Evolutionary conservation across 768 basidiomycete genomes (phyloP).

Genomic region (Dacryopinax spathularia): DNA sequence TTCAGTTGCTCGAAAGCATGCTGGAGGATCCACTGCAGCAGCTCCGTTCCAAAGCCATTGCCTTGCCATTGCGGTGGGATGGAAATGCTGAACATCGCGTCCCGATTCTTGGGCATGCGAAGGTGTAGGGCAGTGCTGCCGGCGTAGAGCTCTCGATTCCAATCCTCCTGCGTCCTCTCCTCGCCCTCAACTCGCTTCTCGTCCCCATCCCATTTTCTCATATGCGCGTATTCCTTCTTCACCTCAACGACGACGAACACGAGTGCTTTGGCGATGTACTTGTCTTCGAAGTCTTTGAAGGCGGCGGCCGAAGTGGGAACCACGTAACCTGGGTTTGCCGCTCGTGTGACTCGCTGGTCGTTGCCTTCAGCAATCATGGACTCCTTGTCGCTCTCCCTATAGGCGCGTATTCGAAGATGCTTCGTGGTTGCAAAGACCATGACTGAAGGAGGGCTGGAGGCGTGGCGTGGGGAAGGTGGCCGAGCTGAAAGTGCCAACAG

Average conservation of each 20-base stretch:
- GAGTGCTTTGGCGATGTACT: neutral
- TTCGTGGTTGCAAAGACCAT: neutral
- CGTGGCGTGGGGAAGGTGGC: too few species aligned
- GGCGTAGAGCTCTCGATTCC: neutral
- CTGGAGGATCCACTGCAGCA: constrained; percentile 29
- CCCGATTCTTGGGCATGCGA: constrained; percentile 15
- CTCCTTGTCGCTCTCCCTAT: neutral
- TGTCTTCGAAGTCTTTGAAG: neutral
- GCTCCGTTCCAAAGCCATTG: constrained; percentile 32
- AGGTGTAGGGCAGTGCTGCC: neutral
- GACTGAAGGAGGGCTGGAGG: too few species aligned
- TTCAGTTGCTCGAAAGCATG: constrained; percentile 29
- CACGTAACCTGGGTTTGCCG: neutral
- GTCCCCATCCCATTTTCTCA: neutral
- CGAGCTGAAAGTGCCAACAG: too few species aligned
- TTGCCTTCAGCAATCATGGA: neutral
- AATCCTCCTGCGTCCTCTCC: neutral
- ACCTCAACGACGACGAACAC: neutral
- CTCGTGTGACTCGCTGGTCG: neutral
- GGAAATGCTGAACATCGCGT: constrained; percentile 24
- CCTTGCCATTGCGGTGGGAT: constrained; percentile 25
- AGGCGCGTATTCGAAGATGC: neutral
- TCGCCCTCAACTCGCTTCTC: neutral
- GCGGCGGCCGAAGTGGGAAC: neutral
- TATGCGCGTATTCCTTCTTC: neutral